phyloP scores from a whole-genome alignment of 257 asterid species.

The Solanum lignicaule region DNA sequence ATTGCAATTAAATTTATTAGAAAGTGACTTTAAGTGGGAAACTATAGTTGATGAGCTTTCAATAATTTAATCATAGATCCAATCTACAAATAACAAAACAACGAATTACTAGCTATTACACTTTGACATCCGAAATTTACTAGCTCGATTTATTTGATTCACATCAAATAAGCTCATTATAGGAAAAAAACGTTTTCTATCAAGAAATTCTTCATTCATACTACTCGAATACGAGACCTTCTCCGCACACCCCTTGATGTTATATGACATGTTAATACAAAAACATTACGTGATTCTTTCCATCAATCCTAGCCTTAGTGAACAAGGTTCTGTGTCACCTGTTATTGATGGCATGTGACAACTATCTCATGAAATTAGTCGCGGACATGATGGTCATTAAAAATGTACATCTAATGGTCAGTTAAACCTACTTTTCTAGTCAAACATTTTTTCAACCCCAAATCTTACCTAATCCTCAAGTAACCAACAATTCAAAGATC shows the following conservation, averaged over 20 bases:
- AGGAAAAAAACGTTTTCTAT: background rate
- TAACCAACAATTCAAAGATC: background rate
- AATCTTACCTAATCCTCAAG: background rate
- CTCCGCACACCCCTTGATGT: background rate
- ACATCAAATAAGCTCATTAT: background rate
- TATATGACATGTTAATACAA: background rate
- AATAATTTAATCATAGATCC: background rate
- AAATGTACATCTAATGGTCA: background rate
- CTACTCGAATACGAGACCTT: background rate
- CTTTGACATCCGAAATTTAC: background rate
- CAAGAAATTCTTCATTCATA: background rate
- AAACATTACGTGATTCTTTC: background rate
- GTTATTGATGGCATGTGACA: no score
- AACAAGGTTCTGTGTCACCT: rapidly evolving
- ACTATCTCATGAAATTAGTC: no score
- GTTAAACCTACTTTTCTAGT: background rate
- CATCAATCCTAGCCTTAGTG: background rate
- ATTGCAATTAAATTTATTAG: background rate
- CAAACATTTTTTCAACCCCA: background rate
- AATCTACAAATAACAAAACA: background rate
- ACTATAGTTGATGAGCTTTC: background rate
- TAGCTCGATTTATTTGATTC: background rate
- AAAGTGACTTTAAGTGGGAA: background rate
- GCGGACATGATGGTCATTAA: no score
- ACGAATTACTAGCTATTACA: background rate